Base-by-base conservation (phyloP, 768 basidiomycete genomes). In the Melanogaster broomeanus region DNA sequence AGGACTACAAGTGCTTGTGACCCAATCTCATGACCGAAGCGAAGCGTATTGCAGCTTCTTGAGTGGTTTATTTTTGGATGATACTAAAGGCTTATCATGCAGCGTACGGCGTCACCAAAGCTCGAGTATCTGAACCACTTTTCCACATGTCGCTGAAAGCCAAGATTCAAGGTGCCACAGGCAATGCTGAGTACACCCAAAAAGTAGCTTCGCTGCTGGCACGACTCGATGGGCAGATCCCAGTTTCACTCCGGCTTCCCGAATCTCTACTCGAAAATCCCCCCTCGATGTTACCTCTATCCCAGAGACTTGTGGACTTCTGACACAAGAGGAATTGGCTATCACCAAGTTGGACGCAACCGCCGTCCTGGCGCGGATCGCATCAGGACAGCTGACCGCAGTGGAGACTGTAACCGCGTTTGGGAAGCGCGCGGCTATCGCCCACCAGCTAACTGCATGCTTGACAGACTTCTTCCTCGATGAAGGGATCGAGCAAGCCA, bases 381-480 rank as follows among this genome's bases (percentile, higher is more conserved):
- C 64, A 7, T 52, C 47, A 5, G 65, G 68, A 10, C 35, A 66
- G 45, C 62, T 70, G 25, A 68, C 72, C 0, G 70, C 75, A 1
- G 74, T 77, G 6, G 67, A 70, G 16, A 74, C 74, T 21, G 67
- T 71, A 6, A 63, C 59, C 13, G 78, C 79, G 2, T 80, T 75
- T 51, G 72, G 62, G 47, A 79, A 79, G 61, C 67, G 81, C n/a
- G 79, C 81, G 10, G 72, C 74, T 15, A 72, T 83, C 44, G 80
- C 79, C 4, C 79, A 82, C 37, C 79, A 79, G 51, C 56, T 81
- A 25, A 58, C 64, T 4, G 56, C 60, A 39, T 77, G 73, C 51
- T 48, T 78, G 11, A 72, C 72, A 34, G 75, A 76, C 51, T 70
- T 77, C 51, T 78, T 78, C 61, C 65, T 79, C 38, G 77, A 78